Conservation (phyloP, 352 stramenopile genomes). For the Phytophthora meadii region DNA sequence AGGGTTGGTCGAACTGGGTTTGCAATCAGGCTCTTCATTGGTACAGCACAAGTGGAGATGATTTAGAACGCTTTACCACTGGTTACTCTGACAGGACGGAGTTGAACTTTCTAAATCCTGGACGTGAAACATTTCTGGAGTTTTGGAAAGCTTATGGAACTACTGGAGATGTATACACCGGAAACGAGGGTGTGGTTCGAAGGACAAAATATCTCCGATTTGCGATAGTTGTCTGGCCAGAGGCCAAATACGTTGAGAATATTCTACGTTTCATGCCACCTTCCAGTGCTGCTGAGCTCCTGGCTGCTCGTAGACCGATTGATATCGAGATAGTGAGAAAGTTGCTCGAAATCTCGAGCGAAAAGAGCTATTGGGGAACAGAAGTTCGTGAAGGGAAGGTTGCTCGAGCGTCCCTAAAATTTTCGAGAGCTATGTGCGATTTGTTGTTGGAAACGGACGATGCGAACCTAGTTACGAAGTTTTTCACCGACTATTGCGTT, state of each 20-base stretch:
- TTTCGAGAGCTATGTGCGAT: constrained; percentile 9
- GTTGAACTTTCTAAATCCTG: constrained; percentile 15
- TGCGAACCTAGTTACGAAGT: not conserved
- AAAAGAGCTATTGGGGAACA: not conserved
- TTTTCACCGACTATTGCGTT: no score
- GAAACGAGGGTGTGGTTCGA: constrained; percentile 16
- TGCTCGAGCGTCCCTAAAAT: not conserved
- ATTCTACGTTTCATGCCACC: no score
- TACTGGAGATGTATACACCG: constrained; percentile 11
- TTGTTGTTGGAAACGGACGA: constrained; percentile 8
- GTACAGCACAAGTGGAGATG: constrained; percentile 1
- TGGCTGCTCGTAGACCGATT: no score
- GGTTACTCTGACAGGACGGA: not conserved
- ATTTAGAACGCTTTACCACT: not conserved
- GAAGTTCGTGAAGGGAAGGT: not conserved
- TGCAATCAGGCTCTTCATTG: not conserved
- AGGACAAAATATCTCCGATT: constrained; percentile 10
- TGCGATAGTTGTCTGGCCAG: constrained; percentile 28
- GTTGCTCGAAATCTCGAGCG: not conserved
- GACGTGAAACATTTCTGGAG: constrained; percentile 5
- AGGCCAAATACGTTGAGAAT: not conserved
- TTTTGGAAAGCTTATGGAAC: constrained; percentile 12
- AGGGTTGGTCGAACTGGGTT: not conserved
- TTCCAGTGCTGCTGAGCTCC: no score
- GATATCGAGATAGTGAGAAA: no score